Evolutionary conservation across 345 rosid species (phyloP), one percentile per base, ranked within the genome.

Genomic region (Hevea brasiliensis): DNA sequence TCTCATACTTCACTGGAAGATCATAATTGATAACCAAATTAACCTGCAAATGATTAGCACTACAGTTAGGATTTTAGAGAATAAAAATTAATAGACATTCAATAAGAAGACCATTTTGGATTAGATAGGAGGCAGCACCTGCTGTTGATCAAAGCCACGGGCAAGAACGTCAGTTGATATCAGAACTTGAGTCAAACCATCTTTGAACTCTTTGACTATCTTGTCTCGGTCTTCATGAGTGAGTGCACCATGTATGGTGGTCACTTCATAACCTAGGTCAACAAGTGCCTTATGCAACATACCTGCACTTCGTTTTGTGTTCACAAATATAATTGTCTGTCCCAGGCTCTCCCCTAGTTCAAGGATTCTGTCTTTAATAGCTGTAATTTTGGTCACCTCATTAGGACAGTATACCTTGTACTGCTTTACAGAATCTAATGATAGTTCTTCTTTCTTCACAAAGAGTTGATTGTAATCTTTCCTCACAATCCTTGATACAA

Each of bases 111-210:
- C 74, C 41, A 72, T 32, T 68, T 23, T 50, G 29, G 51, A 67
- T 14, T n/a, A 54, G 32, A 76, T 51, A 8, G 4, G 32, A 77
- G 21, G 41, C 15, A 32, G 40, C 63, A 89, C 98, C 92, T 88
- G 92, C 63, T 91, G 92, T 75, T 95, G 98, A 74, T 95, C 99
- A 75, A 95, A 95, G 35, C 98, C 99, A 67, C 98, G 86, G 10
- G 98, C 92, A 68, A 95, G 92, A 45, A 92, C 84, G 27, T 95
- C 98, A 1, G 98, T 95, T 6, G 98, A 88, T 59, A 95, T 95
- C 67, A 92, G 94, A 70, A 95, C 94, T 79, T 86, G 87, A 24
- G 99, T 95, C 23, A 95, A 66, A 23, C 93, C 89, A 79, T 90
- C 97, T 80, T 83, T 92, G 77, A 95, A 95, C 77, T 95, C 97